phyloP scores from a whole-genome alignment of 208 protist genomes.

The Spongospora subterranea region DNA sequence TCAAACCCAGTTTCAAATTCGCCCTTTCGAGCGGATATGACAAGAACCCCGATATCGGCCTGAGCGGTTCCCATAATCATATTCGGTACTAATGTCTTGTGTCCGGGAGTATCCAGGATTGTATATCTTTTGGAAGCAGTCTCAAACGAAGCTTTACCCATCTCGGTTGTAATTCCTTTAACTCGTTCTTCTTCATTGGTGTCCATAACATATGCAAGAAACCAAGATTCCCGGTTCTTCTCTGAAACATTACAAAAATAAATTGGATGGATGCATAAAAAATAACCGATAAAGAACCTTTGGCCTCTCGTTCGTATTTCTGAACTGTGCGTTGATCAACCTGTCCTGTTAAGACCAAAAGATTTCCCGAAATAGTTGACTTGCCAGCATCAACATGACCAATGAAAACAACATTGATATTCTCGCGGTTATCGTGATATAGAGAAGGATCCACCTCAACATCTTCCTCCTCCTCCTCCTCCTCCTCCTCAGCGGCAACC shows the following conservation, averaged over 20 bases:
- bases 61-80: conserved; percentile 98
- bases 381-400: conserved; percentile 99
- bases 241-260: no score
- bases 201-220: conserved; percentile 95
- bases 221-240: conserved; percentile 94
- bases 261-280: no score
- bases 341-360: conserved; percentile 79
- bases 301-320: conserved; percentile 96
- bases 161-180: conserved; percentile 98
- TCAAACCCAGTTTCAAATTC: conserved; percentile 96
- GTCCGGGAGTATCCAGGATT: conserved; percentile 98
- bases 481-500: not conserved
- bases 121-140: conserved; percentile 93
- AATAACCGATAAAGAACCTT: no score
- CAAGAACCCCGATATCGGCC: conserved; percentile 96
- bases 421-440: conserved; percentile 57
- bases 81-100: conserved; percentile 97
- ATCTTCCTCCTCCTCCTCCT: conserved; percentile 52
- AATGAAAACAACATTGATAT: conserved; percentile 97
- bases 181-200: conserved; percentile 95
- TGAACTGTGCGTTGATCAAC: conserved; percentile 96
- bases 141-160: conserved; percentile 91
- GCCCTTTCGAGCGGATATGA: conserved; percentile 96
- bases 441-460: not conserved
- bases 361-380: conserved; percentile 94